Conservation (phyloP, 495 filamentous ascomycete genomes). For the Pseudomonodictys pantanalensis region DNA sequence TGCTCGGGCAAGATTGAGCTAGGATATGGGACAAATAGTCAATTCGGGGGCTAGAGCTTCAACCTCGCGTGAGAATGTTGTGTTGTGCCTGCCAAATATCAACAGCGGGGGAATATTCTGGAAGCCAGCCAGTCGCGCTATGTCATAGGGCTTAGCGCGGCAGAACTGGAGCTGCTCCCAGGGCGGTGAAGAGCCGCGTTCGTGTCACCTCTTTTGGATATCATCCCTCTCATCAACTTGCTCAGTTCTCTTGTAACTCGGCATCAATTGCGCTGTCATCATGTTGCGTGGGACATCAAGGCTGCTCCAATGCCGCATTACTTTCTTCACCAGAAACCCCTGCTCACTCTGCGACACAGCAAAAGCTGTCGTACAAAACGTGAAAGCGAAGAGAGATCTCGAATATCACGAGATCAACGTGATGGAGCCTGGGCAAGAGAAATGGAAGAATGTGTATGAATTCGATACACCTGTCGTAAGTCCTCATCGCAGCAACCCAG, state of each 20-base stretch:
- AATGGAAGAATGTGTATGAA: conserved; percentile 80
- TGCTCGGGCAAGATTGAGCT: background rate
- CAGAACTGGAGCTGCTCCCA: conserved; percentile 17
- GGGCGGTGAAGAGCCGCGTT: conserved; percentile 14
- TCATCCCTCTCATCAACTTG: background rate
- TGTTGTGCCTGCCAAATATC: background rate
- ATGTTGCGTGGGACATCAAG: conserved; percentile 29
- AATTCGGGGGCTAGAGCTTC: background rate
- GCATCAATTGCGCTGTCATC: background rate
- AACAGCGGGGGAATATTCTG: conserved; percentile 21
- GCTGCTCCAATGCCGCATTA: conserved; percentile 58
- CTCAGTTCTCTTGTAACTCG: background rate
- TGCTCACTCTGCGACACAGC: conserved; percentile 79
- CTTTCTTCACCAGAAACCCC: conserved; percentile 75
- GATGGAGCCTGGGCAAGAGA: conserved; percentile 58
- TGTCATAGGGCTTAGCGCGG: conserved; percentile 22
- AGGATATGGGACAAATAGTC: too few species aligned
- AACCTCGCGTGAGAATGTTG: background rate
- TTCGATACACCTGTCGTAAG: conserved; percentile 84
- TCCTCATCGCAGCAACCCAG: background rate
- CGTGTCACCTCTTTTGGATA: background rate
- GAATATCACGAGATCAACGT: conserved; percentile 79
- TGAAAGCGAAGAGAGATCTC: conserved; percentile 68
- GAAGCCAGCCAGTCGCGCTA: conserved; percentile 14
- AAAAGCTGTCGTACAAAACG: conserved; percentile 64